Evolutionary conservation across 345 rosid species (phyloP).

Genomic region (Eutrema japonicum): DNA sequence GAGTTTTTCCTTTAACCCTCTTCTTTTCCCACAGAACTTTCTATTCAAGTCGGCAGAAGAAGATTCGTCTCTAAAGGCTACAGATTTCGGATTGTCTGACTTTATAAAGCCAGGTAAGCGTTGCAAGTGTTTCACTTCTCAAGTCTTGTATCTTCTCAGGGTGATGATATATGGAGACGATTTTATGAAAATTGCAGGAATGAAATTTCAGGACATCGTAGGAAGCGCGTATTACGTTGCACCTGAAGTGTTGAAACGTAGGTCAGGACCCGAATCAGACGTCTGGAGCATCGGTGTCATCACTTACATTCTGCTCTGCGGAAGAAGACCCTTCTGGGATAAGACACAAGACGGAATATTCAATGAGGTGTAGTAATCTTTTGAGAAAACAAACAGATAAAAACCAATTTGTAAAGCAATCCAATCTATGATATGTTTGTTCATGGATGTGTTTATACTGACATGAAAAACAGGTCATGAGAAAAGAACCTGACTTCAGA

Average conservation of each 20-base stretch:
- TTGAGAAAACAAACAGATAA: neutral
- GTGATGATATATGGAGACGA: neutral
- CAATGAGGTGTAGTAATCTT: constrained; percentile 67
- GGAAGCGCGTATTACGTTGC: constrained; percentile 99
- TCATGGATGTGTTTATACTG: constrained; percentile 37
- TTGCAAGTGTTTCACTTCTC: neutral
- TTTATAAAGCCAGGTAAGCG: constrained; percentile 83
- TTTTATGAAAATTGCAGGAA: constrained; percentile 56
- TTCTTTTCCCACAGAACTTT: constrained; percentile 64
- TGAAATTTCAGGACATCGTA: constrained; percentile 74
- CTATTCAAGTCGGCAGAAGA: constrained; percentile 81
- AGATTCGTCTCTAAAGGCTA: constrained; percentile 86
- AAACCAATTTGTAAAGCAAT: neutral
- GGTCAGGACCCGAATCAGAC: constrained; percentile 98
- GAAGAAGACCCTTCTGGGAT: constrained; percentile 98
- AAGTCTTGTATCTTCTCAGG: neutral
- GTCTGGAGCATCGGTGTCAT: constrained; percentile 99
- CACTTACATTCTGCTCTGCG: constrained; percentile 92
- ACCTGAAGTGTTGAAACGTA: constrained; percentile 95
- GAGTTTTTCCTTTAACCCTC: constrained; percentile 6
- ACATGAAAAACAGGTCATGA: constrained; percentile 59
- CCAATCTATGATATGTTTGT: neutral
- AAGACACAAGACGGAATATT: constrained; percentile 98
- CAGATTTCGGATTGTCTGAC: constrained; percentile 99
- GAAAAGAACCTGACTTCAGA: constrained; percentile 86